Conservation (phyloP, 345 rosid genomes). For the Arabis hirsuta region DNA sequence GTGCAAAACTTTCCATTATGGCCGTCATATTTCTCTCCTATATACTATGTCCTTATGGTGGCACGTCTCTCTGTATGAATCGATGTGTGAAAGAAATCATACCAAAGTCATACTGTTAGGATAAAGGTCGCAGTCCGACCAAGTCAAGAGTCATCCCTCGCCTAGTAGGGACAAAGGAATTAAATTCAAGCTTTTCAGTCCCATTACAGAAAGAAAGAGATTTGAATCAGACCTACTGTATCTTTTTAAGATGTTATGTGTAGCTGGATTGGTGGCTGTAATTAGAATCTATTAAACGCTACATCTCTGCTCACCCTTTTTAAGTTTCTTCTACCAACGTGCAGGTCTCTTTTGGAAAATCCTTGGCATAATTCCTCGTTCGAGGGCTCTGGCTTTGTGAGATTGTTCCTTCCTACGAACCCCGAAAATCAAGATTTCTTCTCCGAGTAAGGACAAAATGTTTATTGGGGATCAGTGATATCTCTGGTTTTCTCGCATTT, state of each 20-base stretch:
- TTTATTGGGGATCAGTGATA: slow-evolving; percentile 24
- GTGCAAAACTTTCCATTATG: neutral
- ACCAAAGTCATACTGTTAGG: slow-evolving; percentile 15
- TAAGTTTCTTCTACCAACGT: slow-evolving; percentile 32
- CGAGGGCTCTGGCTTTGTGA: slow-evolving; percentile 96
- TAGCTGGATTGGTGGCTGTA: slow-evolving; percentile 20
- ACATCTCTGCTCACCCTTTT: slow-evolving; percentile 20
- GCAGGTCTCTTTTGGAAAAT: slow-evolving; percentile 88
- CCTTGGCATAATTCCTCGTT: slow-evolving; percentile 98
- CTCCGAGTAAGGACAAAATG: slow-evolving; percentile 63
- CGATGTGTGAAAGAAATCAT: slow-evolving; percentile 9
- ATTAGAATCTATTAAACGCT: slow-evolving; percentile 27
- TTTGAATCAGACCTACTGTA: neutral
- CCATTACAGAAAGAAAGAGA: neutral
- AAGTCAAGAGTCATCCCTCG: slow-evolving; percentile 5
- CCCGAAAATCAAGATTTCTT: slow-evolving; percentile 81
- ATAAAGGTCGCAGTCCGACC: slow-evolving; percentile 10
- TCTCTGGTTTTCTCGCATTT: slow-evolving; percentile 23
- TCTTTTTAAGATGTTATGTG: slow-evolving; percentile 20
- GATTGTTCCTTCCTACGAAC: slow-evolving; percentile 94
- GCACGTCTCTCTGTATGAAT: slow-evolving; percentile 8
- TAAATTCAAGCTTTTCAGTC: slow-evolving; percentile 14
- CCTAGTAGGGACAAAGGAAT: slow-evolving; percentile 6
- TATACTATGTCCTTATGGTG: slow-evolving; percentile 7
- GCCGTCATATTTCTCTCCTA: slow-evolving; percentile 11